Conservation (phyloP, 495 filamentous ascomycete genomes). For the Tuber aestivum region DNA sequence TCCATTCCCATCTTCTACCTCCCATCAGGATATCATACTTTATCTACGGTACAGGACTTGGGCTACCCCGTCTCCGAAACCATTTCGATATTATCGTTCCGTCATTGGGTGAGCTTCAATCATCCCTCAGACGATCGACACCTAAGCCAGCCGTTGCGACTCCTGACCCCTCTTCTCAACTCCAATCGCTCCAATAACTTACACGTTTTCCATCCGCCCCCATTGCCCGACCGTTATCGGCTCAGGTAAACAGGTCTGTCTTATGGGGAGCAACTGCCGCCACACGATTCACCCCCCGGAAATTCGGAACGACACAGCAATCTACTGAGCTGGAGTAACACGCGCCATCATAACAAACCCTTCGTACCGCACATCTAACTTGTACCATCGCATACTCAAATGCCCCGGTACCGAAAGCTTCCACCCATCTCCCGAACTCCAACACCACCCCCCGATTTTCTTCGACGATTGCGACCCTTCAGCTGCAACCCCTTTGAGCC, state of each 20-base stretch:
- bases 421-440: constrained; percentile 31
- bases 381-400: constrained; percentile 3
- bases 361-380: not conserved
- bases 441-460: constrained; percentile 15
- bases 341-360: not conserved
- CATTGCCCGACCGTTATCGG: not conserved
- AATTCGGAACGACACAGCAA: not conserved
- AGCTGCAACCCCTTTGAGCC: constrained; percentile 5
- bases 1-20: not conserved
- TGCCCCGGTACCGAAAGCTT: constrained; percentile 24
- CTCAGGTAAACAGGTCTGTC: not conserved
- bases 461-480: constrained; percentile 7
- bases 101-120: not conserved
- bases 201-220: not conserved
- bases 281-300: not conserved
- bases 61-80: not conserved
- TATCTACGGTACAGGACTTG: not conserved
- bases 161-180: not conserved
- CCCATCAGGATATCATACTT: not conserved
- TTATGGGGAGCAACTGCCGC: constrained; percentile 1
- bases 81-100: not conserved
- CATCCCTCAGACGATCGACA: not conserved
- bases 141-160: not conserved
- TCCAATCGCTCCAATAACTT: not conserved
- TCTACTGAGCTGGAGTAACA: not conserved